A percentile compares a stretch with the other conserved stretches of the same genome.
These are phyloP conservation scores for Odontarrhena argentea DNA, from an alignment of 345 rosid genomes.

Conservation along the genomic window DNA sequence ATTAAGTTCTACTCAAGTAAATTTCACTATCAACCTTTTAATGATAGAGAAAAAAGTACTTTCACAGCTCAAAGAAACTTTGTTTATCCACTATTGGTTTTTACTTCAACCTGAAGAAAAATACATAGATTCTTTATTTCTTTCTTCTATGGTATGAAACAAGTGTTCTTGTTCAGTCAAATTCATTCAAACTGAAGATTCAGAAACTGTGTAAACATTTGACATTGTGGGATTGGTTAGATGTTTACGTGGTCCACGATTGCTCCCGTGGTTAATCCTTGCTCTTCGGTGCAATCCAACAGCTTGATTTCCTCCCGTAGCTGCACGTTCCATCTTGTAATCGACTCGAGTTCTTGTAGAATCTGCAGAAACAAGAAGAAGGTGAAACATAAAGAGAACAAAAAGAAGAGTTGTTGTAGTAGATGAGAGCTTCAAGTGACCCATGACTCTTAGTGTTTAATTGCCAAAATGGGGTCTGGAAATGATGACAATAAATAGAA, in stretches of 20 bases:
- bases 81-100: slow-evolving; percentile 25
- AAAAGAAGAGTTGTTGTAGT: slow-evolving; percentile 17
- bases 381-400: slow-evolving; percentile 25
- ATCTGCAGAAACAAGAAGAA: slow-evolving; percentile 34
- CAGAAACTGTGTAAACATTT: slow-evolving; percentile 34
- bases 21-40: slow-evolving; percentile 15
- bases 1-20: slow-evolving; percentile 39
- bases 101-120: slow-evolving; percentile 42
- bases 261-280: slow-evolving; percentile 41
- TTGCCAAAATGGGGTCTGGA: slow-evolving; percentile 13
- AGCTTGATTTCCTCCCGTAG: slow-evolving; percentile 10
- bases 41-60: slow-evolving; percentile 28
- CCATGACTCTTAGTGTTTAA: slow-evolving; percentile 8
- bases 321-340: slow-evolving; percentile 3
- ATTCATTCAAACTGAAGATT: slow-evolving; percentile 34
- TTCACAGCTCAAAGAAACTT: slow-evolving; percentile 32
- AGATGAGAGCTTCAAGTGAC: slow-evolving; percentile 36
- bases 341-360: slow-evolving; percentile 23
- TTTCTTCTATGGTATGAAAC: slow-evolving; percentile 1
- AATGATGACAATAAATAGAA: slow-evolving; percentile 40
- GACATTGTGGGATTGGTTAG: slow-evolving; percentile 27
- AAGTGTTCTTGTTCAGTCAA: slow-evolving; percentile 17
- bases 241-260: slow-evolving; percentile 36
- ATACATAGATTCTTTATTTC: slow-evolving; percentile 20
- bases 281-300: slow-evolving; percentile 15